These are phyloP conservation scores for Porogramme epimiltina DNA, from an alignment of 1,284 basidiomycete species.

Conservation along the genomic window DNA sequence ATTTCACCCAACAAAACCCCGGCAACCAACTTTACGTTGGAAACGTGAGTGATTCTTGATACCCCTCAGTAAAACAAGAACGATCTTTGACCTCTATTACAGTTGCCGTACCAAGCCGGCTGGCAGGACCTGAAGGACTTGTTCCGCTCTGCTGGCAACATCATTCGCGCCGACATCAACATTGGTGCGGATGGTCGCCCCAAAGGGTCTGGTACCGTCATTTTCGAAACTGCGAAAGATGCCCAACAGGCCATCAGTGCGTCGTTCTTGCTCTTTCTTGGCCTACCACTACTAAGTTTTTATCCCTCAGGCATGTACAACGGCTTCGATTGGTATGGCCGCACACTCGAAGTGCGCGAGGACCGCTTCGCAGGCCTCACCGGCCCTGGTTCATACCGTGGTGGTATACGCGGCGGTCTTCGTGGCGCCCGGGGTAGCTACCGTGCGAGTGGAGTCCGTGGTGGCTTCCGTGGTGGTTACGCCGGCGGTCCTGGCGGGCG, in stretches of 20 bases:
- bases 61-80: no score
- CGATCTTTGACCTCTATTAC: constrained; percentile 8
- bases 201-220: constrained; percentile 94
- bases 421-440: constrained; percentile 57
- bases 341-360: constrained; percentile 90
- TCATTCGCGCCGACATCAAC: constrained; percentile 93
- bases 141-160: constrained; percentile 92
- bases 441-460: constrained; percentile 56
- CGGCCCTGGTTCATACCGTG: constrained; percentile 62
- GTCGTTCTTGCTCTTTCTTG: constrained; percentile 29
- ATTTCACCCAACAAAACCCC: constrained; percentile 65
- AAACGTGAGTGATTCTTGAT: constrained; percentile 60
- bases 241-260: constrained; percentile 89
- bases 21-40: constrained; percentile 92
- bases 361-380: constrained; percentile 88
- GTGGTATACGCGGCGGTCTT: constrained; percentile 50
- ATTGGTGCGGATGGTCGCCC: constrained; percentile 90
- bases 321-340: constrained; percentile 93
- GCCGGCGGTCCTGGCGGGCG: constrained; percentile 57
- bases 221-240: constrained; percentile 90
- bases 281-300: neutral
- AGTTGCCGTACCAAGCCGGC: constrained; percentile 93
- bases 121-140: constrained; percentile 99
- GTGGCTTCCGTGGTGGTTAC: constrained; percentile 58
- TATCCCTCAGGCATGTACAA: constrained; percentile 80